A percentile compares a stretch with the other conserved stretches of the same genome.
Evolutionary conservation across 2,329 filamentous ascomycete species (phyloP).

Genomic region (Colletotrichum tanaceti): DNA sequence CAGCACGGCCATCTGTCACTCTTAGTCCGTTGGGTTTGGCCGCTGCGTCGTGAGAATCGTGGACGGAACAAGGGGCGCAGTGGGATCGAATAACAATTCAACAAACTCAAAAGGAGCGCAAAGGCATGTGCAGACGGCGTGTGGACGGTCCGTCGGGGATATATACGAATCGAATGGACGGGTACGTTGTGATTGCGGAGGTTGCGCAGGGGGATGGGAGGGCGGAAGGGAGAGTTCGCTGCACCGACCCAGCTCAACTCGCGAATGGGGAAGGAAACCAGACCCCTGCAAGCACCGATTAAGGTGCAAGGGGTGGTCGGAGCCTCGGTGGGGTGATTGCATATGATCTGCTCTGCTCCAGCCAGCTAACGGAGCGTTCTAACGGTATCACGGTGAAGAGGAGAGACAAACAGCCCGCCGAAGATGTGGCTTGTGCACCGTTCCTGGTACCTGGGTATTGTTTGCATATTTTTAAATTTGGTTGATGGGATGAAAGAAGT

Average conservation of each 20-base stretch:
- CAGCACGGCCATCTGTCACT: conserved; percentile 41
- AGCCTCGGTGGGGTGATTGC: conserved; percentile 38
- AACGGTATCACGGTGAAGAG: conserved; percentile 27
- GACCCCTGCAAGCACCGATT: conserved; percentile 37
- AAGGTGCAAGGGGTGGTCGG: conserved; percentile 36
- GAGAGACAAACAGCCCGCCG: conserved; percentile 6
- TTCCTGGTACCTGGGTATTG: conserved; percentile 21
- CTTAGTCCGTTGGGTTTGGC: conserved; percentile 23
- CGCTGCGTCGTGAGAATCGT: conserved; percentile 28
- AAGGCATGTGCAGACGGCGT: conserved; percentile 21
- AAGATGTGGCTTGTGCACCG: conserved; percentile 30
- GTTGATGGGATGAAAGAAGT: conserved; percentile 20
- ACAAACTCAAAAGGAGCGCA: conserved; percentile 16
- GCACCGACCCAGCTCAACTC: conserved; percentile 30
- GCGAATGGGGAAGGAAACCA: conserved; percentile 34
- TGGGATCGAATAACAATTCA: conserved; percentile 10
- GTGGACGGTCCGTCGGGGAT: conserved; percentile 30
- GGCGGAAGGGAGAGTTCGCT: conserved; percentile 33
- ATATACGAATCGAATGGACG: conserved; percentile 33
- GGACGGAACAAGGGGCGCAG: conserved; percentile 3
- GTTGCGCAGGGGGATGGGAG: conserved; percentile 23
- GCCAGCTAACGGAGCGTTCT: conserved; percentile 32
- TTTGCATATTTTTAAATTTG: conserved; percentile 35
- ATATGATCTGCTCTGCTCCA: conserved; percentile 38
- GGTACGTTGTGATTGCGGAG: conserved; percentile 34